A percentile compares a stretch with the other conserved stretches of the same genome.
Conservation (phyloP, 768 basidiomycete species). For the Lentinula sp. region DNA sequence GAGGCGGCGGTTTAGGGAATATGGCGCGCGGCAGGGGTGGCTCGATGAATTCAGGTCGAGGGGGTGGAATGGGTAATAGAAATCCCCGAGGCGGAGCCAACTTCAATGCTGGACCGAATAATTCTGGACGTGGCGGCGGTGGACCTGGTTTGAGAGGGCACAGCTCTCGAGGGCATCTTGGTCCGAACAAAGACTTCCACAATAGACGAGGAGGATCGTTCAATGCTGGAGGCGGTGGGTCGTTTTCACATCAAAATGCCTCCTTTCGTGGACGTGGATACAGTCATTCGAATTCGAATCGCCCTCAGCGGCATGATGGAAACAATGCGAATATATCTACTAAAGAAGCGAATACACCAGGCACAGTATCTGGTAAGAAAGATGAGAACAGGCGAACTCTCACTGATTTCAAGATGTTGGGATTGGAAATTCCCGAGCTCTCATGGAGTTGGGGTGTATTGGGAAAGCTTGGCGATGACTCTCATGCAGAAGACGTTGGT, state of each 20-base stretch:
- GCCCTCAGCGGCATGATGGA: constrained; percentile 34
- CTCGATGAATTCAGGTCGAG: constrained; percentile 39
- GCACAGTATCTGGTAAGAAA: constrained; percentile 61
- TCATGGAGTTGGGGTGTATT: constrained; percentile 83
- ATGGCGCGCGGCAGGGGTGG: constrained; percentile 41
- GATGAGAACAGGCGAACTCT: constrained; percentile 88
- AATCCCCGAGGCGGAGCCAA: constrained; percentile 33
- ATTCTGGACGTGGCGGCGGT: constrained; percentile 37
- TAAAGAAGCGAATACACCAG: constrained; percentile 24
- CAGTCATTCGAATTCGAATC: constrained; percentile 36
- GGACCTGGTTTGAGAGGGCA: constrained; percentile 54
- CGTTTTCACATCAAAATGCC: constrained; percentile 36
- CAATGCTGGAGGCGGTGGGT: constrained; percentile 34
- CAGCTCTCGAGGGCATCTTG: constrained; percentile 60
- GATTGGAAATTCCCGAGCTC: constrained; percentile 76
- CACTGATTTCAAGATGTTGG: constrained; percentile 97
- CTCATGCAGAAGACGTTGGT: not conserved
- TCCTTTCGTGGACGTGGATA: constrained; percentile 60
- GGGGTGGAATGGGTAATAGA: constrained; percentile 44
- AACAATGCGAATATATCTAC: constrained; percentile 18
- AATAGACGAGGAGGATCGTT: constrained; percentile 65
- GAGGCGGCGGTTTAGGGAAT: constrained; percentile 31
- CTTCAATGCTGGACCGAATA: constrained; percentile 31
- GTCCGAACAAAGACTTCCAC: constrained; percentile 54
- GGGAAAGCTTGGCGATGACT: constrained; percentile 27